Evolutionary conservation across 805 yeast species (phyloP).

Genomic region (Sugiyamaella chiloensis): DNA sequence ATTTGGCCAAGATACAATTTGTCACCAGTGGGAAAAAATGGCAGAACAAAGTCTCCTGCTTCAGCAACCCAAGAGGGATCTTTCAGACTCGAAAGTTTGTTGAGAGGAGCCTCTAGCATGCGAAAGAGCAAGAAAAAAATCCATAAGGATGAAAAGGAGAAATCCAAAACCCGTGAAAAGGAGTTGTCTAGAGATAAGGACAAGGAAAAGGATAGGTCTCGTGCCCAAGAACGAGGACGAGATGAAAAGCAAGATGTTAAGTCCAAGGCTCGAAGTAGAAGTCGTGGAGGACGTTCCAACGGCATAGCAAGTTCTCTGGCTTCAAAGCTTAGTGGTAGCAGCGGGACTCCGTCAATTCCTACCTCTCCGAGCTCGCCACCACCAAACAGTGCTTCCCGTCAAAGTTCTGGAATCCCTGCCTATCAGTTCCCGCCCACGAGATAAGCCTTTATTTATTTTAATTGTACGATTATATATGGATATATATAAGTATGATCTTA

Average conservation of each 20-base stretch:
- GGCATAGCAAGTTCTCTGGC: not conserved
- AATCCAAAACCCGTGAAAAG: constrained; percentile 12
- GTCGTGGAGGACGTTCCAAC: constrained; percentile 1
- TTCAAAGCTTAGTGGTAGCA: not conserved
- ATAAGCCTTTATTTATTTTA: not conserved
- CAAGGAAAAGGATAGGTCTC: constrained; percentile 1
- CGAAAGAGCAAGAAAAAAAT: constrained; percentile 23
- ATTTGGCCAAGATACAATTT: constrained; percentile 3
- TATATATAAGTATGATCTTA: not conserved
- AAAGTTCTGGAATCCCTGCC: not conserved
- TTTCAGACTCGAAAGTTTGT: constrained; percentile 34
- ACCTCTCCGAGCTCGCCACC: not conserved
- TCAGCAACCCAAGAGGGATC: constrained; percentile 28
- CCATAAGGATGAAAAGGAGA: constrained; percentile 13
- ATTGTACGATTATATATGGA: not conserved
- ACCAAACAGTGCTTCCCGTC: not conserved
- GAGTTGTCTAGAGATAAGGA: constrained; percentile 7
- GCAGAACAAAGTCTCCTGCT: constrained; percentile 9
- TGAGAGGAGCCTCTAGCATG: constrained; percentile 29
- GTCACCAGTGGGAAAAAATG: constrained; percentile 8
- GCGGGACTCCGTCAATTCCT: not conserved
- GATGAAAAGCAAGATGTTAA: constrained; percentile 7
- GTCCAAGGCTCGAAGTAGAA: not conserved
- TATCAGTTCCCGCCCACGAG: not conserved
- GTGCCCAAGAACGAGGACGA: constrained; percentile 4